These are phyloP conservation scores for Rhynchosporium secalis DNA, from an alignment of 2,329 filamentous ascomycete genomes.

Conservation along the genomic window DNA sequence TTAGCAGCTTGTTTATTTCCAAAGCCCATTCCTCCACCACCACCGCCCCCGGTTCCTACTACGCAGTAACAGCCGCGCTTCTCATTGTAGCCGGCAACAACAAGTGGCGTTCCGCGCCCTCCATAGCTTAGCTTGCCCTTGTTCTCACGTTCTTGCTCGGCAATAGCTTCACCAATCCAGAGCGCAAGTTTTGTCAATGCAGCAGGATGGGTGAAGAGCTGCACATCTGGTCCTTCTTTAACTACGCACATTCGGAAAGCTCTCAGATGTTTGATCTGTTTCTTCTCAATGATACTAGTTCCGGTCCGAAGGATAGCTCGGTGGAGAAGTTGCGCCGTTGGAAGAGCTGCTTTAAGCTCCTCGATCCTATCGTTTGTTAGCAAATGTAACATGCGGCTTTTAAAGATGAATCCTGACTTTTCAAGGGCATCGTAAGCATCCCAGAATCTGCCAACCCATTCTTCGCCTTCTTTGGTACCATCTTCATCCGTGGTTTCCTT, in stretches of 20 bases:
- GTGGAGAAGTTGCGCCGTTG: slow-evolving; percentile 84
- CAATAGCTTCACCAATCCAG: slow-evolving; percentile 91
- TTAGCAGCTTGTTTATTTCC: slow-evolving; percentile 66
- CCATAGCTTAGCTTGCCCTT: slow-evolving; percentile 69
- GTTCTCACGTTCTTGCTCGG: slow-evolving; percentile 79
- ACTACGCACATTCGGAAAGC: slow-evolving; percentile 95
- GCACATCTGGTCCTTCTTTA: slow-evolving; percentile 88
- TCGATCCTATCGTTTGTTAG: slow-evolving; percentile 61
- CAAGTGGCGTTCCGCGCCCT: slow-evolving; percentile 76
- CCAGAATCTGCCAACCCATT: slow-evolving; percentile 69
- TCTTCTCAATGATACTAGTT: slow-evolving; percentile 86
- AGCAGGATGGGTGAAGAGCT: slow-evolving; percentile 89
- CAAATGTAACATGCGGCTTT: background rate
- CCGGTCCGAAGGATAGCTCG: slow-evolving; percentile 92
- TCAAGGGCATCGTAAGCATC: slow-evolving; percentile 71
- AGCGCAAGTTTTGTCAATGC: slow-evolving; percentile 90
- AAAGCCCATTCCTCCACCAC: slow-evolving; percentile 64
- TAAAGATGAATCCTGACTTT: slow-evolving; percentile 50
- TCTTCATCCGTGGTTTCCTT: slow-evolving; percentile 49
- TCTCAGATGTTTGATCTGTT: slow-evolving; percentile 87
- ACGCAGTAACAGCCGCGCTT: slow-evolving; percentile 85
- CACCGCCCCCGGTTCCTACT: slow-evolving; percentile 86
- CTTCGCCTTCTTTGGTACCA: slow-evolving; percentile 54
- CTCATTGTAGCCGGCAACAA: slow-evolving; percentile 88
- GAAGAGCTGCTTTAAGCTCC: slow-evolving; percentile 71